Base-by-base conservation (phyloP, 495 filamentous ascomycete genomes). In the Aspergillus nidulans region DNA sequence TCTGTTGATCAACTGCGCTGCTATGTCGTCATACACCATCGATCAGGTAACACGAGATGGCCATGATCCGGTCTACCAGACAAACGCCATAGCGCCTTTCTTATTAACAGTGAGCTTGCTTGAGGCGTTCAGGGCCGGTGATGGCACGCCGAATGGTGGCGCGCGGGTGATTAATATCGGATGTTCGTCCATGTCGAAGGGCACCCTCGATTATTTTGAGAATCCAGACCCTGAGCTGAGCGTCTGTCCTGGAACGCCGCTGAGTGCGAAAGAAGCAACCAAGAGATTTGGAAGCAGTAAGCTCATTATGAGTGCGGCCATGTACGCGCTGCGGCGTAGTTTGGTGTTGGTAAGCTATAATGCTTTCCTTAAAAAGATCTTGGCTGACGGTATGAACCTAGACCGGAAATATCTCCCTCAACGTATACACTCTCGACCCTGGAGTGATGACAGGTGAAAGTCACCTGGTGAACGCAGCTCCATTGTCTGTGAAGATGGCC, bases 241-340 rank as follows among this genome's bases (percentile, higher is more conserved):
- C 18, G 52, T 53, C 21, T 54, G 43, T 6, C 56, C 61, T 18
- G 69, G 69, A 38, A 63, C 68, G 10, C 38, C 59, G 3, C 53
- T 73, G 34, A 66, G 64, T 47, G 58, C 60, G 6, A 69, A 70
- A 44, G 69, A 75, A 63, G 69, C 56, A 1, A 67, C 58, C 41
- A 41, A 61, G 23, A 71, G 70, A 10, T 75, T 68, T 55, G 71
- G 67, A 34, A 75, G 72, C 52, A 75, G 72, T 54, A 75, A 75
- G 51, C 50, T 75, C 21, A 46, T 74, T 16, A 68, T 66, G 51
- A 74, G 69, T 47, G 68, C 68, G 2, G 68, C 68, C 23, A 65
- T 75, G 61, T 75, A 75, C 67, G 70, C 69, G 42, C 56, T 75
- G 61, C 68, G 70, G 41, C 65, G 72, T 40, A 75, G 72, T 52